These are phyloP conservation scores for Eucalyptus melliodora DNA, from an alignment of 345 rosid species.

Conservation along the genomic window DNA sequence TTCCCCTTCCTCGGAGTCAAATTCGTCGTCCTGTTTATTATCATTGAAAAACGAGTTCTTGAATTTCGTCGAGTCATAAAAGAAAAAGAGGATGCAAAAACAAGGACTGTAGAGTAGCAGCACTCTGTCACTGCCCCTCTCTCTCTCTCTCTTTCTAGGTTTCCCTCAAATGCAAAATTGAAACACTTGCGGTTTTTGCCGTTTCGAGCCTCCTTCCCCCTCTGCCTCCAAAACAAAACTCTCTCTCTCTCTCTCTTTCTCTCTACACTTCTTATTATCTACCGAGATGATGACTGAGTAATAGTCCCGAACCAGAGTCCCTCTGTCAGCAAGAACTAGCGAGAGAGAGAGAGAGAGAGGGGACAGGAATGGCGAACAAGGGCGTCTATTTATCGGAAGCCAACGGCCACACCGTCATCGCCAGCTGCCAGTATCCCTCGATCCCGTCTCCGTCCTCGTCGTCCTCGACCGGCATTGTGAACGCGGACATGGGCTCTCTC, in stretches of 20 bases:
- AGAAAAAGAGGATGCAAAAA: background rate
- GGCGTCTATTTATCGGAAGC: constrained; percentile 2
- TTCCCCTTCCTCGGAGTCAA: background rate
- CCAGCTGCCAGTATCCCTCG: background rate
- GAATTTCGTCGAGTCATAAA: background rate
- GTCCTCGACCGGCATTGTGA: constrained; percentile 12
- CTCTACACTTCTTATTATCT: background rate
- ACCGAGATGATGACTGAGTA: constrained; percentile 15
- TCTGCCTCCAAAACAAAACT: background rate
- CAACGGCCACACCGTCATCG: background rate
- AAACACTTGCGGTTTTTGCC: background rate
- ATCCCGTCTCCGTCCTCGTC: background rate
- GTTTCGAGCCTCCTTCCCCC: background rate
- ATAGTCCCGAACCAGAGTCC: constrained; percentile 35
- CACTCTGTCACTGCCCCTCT: background rate
- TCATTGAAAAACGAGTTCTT: background rate
- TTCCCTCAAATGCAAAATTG: background rate
- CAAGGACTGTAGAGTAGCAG: background rate
- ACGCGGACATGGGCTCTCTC: constrained; percentile 35
- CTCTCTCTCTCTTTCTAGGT: background rate
- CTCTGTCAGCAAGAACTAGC: constrained; percentile 7
- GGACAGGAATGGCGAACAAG: background rate
- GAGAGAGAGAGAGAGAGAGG: background rate
- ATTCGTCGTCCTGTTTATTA: background rate
- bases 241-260: background rate